Base-by-base conservation (phyloP, 108 stramenopile species). In the Epithemia pelagica region DNA sequence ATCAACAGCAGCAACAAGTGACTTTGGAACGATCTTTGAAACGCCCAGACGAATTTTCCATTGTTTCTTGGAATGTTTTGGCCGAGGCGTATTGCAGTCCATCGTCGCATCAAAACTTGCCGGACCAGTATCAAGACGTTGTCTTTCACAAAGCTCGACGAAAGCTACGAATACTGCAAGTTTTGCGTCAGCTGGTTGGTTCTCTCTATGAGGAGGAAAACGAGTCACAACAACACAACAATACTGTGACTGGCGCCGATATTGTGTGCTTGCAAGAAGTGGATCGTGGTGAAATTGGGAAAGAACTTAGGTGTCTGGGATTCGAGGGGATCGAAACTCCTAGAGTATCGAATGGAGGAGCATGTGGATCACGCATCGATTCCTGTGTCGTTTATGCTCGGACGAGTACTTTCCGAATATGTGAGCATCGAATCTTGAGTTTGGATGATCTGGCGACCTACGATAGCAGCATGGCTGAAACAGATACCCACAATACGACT, bases 391-490 rank as follows among this genome's bases (percentile, higher is more conserved):
- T 89, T 24, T 87, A 69, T 65, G 89, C 62, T 52, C 71, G 71
- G 32, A 53, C 30, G 25, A 62, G 67, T 1, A 70, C 63, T 53
- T 94, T 88, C 78, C 64, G 52, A 20, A 67, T 79, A 32, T 54
- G 79, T 24, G 37, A 67, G 15, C 58, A 62, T 32, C 73, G 86
- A 54, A 64, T 79, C 28, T 66, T 94, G 15, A 74, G 68, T 28
- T 85, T 94, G 59, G 92, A 94, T 73, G 92, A 91, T 67, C 65
- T 94, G 69, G 88, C 88, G 5, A 82, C 74, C 67, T 87, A 53
- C 61, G 59, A 37, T 73, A 23, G 70, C 2, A 46, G 10, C 37
- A 5, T 10, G 5, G 37, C 10, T 15, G 37, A 46, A 15, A 46
- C 5, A 10, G 37, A 46, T 15, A 46, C 10, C 15, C 37, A 46